Base-by-base conservation (phyloP, 1,284 basidiomycete species). In the Pseudozyma thailandica region DNA sequence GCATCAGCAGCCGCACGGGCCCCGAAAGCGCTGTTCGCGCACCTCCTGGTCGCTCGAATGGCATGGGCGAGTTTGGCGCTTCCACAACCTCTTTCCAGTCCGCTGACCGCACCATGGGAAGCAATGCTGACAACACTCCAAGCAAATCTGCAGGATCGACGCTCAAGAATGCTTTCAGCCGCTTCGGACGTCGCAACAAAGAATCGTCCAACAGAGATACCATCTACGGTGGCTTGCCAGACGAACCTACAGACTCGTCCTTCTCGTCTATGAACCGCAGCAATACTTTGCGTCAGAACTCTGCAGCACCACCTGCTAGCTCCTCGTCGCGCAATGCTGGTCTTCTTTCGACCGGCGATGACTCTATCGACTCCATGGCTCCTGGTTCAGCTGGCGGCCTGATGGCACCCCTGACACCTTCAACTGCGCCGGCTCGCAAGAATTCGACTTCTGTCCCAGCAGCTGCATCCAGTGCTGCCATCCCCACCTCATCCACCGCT, bases 351-450 rank as follows among this genome's bases (percentile, higher is more conserved):
- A 48, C 42, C 12, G 60, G 64, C 37, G 64, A 72, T 30, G 64
- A 72, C 20, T 63, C 64, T 43, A 52, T 72, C 42, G 70, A 66
- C 56, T 68, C 59, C n/a, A 57, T 58, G 42, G 44, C 46, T 25
- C 61, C 65, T 15, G 59, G 50, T 15, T 33, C 60, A 4, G 61
- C 43, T 20, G 58, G 49, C 13, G 66, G 73, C 25, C 50, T 79
- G 18, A 79, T 79, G 77, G 70, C 72, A 16, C 77, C 75, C 13
- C 50, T 79, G 16, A 63, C 64, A 3, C 75, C 77, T 4, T 66
- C 65, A 0, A 53, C 56, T 6, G 58, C 51, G 9, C 49, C 55
- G 5, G 41, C 41, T 8, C 42, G 44, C 35, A 71, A 48, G 26
- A 61, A 50, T 16, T 61, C 68, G 12, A 37, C 53, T 8, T 27